Percentiles rank a stretch among this genome's conserved stretches.
phyloP scores from a whole-genome alignment of 2,329 filamentous ascomycete species.

The Gyromitra esculenta region DNA sequence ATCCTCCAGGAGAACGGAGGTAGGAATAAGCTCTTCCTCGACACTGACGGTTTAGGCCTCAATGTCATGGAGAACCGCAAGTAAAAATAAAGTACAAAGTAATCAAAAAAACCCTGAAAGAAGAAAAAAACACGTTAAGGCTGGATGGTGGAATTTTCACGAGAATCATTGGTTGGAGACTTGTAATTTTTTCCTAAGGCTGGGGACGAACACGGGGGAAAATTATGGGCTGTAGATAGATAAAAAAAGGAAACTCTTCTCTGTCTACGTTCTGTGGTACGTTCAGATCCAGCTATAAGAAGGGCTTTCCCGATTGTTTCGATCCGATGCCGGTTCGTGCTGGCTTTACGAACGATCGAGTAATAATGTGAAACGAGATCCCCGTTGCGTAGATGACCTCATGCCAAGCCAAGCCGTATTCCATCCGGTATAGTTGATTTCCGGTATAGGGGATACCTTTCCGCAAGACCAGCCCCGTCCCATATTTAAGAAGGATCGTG shows the following conservation, averaged over 20 bases:
- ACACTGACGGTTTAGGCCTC: constrained; percentile 87
- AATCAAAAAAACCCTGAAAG: constrained; percentile 14
- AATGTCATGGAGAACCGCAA: constrained; percentile 70
- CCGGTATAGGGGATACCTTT: constrained; percentile 38
- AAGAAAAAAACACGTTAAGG: not conserved
- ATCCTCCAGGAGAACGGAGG: constrained; percentile 85
- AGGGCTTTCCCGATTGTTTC: not conserved
- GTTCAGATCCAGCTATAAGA: not conserved
- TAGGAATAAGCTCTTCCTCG: constrained; percentile 93
- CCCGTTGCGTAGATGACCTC: not conserved
- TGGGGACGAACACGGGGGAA: not conserved
- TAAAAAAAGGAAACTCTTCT: constrained; percentile 48
- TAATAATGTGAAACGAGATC: not conserved
- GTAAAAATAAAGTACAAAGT: constrained; percentile 36
- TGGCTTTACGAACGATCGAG: not conserved
- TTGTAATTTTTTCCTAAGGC: constrained; percentile 23
- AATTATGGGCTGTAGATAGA: constrained; percentile 38
- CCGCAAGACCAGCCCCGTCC: not conserved
- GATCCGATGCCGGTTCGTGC: not conserved
- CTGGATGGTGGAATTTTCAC: not conserved
- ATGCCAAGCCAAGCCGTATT: constrained; percentile 13
- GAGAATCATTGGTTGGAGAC: not conserved
- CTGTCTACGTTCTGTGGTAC: not conserved
- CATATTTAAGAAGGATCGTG: constrained; percentile 21
- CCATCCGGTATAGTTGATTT: constrained; percentile 45